phyloP scores from a whole-genome alignment of 2,329 filamentous ascomycete species.

The Talaromyces piceae region DNA sequence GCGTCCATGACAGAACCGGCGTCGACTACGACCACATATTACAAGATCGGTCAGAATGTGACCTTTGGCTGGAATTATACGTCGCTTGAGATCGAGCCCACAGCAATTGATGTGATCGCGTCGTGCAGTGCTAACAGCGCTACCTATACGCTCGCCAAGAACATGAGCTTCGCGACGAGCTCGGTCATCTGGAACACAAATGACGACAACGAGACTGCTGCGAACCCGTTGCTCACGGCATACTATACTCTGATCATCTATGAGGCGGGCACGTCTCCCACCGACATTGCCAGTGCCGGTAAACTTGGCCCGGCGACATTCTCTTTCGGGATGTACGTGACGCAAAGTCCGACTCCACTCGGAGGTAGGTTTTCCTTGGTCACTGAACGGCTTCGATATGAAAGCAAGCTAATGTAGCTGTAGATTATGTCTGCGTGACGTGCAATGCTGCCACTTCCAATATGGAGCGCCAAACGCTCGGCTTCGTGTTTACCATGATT shows the following conservation, averaged over 20 bases:
- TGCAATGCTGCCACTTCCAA: conserved; percentile 48
- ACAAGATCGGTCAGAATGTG: conserved; percentile 56
- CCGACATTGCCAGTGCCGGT: conserved; percentile 46
- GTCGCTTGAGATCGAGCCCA: conserved; percentile 51
- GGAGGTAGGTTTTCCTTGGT: conserved; percentile 33
- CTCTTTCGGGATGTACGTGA: conserved; percentile 57
- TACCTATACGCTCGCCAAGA: conserved; percentile 55
- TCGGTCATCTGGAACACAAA: conserved; percentile 55
- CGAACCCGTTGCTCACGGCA: conserved; percentile 48
- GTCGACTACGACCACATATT: conserved; percentile 47
- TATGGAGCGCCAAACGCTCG: conserved; percentile 48
- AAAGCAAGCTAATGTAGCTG: background rate
- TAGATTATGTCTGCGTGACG: conserved; percentile 46
- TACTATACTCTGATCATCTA: conserved; percentile 59
- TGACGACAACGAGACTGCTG: conserved; percentile 42
- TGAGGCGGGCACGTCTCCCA: conserved; percentile 48
- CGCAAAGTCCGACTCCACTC: conserved; percentile 45
- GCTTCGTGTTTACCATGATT: conserved; percentile 49
- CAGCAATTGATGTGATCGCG: conserved; percentile 54
- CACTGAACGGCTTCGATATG: background rate
- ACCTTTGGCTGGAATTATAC: conserved; percentile 66
- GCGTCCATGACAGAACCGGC: conserved; percentile 56
- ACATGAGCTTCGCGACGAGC: conserved; percentile 50
- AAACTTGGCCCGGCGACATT: conserved; percentile 48
- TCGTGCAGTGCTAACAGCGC: conserved; percentile 52